Evolutionary conservation across 2,329 filamentous ascomycete species (phyloP), one percentile per base, ranked within the genome.

Genomic region (Cladosporium sphaerospermum): DNA sequence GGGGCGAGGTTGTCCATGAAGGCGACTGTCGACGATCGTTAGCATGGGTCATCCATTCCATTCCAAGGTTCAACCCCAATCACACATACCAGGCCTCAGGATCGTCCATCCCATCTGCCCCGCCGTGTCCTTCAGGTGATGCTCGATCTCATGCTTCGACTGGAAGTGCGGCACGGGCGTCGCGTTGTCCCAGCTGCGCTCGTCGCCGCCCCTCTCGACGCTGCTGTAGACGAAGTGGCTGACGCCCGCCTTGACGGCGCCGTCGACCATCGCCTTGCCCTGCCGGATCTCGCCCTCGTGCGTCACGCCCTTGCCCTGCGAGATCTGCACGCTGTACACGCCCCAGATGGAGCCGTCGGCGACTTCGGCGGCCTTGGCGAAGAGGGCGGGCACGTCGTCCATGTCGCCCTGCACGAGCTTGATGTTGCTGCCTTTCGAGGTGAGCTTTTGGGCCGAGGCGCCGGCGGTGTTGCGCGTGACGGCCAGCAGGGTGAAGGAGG

Each of bases 191-290:
- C 77, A 77, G 49, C 75, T 78, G 14, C 71, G 73, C 37, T 79
- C 75, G 37, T 66, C 64, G 43, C 83, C 83, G 41, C 82, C 81
- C 28, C 83, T 79, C 59, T 86, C 84, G 23, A 85, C 80, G 49
- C 76, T 80, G 47, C 74, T 78, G 68, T 85, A 86, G 34, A 87
- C 78, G 59, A 87, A 84, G 62, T 82, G 77, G 56, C 75, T 73
- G 42, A 86, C 80, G 9, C 74, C 73, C 33, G 78, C 66, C 43
- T 75, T 73, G 54, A 85, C 62, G 2, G 78, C 73, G 42, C 75
- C 78, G 57, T 86, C 80, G 53, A 87, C 71, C 9, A 87, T 69
- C 0, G 68, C 72, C 31, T 75, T 82, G 48, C 82, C 83, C 65
- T 86, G 83, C 3, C 62, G 60, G 57, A 79, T 73, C 66, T 81